These are phyloP conservation scores for Cladophialophora carrionii DNA, from an alignment of 2,329 filamentous ascomycete genomes.

Conservation along the genomic window DNA sequence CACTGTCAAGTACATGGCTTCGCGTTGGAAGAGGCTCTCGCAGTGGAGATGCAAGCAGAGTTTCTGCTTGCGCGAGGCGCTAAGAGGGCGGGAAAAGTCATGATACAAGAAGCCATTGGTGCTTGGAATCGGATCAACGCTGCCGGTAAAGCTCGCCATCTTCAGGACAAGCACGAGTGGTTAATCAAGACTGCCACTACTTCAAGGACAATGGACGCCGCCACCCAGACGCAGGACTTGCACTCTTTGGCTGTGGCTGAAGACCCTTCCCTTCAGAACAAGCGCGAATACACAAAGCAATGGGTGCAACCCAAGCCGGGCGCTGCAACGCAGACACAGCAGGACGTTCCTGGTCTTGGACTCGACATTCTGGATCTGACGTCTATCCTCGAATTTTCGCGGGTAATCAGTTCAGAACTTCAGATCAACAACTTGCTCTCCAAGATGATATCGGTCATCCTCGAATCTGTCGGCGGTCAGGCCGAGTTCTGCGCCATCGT, in stretches of 20 bases:
- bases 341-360: constrained; percentile 42
- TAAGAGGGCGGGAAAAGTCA: constrained; percentile 60
- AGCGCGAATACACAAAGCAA: constrained; percentile 37
- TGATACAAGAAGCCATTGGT: constrained; percentile 62
- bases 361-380: constrained; percentile 67
- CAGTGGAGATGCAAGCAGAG: constrained; percentile 64
- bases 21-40: constrained; percentile 62
- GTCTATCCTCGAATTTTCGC: constrained; percentile 66
- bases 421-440: constrained; percentile 65
- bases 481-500: constrained; percentile 65
- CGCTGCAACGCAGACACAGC: constrained; percentile 20
- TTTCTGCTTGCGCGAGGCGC: constrained; percentile 62
- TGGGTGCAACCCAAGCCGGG: constrained; percentile 36
- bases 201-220: constrained; percentile 57
- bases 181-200: constrained; percentile 60
- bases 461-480: constrained; percentile 62
- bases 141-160: constrained; percentile 61
- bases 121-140: constrained; percentile 63
- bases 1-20: constrained; percentile 63
- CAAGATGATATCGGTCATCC: constrained; percentile 67
- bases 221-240: constrained; percentile 59
- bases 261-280: constrained; percentile 44
- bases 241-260: constrained; percentile 29
- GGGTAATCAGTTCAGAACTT: constrained; percentile 67
- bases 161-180: constrained; percentile 63